Percentiles rank a stretch among this genome's conserved stretches.
phyloP scores from a whole-genome alignment of 2,329 filamentous ascomycete species.

The Diaporthe capsici region DNA sequence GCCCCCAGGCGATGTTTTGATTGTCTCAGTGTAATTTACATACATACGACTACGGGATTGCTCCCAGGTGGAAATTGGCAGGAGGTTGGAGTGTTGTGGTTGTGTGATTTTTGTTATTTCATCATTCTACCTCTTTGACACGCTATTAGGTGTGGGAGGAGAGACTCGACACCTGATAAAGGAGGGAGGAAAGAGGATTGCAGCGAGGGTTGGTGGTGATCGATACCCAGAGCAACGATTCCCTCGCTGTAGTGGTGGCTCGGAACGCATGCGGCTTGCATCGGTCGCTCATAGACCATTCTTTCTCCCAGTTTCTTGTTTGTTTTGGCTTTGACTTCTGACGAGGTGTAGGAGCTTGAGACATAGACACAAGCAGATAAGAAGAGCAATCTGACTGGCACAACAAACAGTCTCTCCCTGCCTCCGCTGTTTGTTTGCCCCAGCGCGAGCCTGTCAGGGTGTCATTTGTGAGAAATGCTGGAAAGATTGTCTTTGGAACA shows the following conservation, averaged over 20 bases:
- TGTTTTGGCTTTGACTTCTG: background rate
- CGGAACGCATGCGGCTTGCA: conserved; percentile 24
- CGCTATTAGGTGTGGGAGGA: background rate
- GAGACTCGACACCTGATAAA: background rate
- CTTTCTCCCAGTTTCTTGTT: conserved; percentile 10
- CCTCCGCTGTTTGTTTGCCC: background rate
- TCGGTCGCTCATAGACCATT: conserved; percentile 32
- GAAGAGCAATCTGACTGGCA: conserved; percentile 28
- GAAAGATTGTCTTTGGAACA: conserved; percentile 20
- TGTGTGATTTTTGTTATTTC: background rate
- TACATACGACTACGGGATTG: conserved; percentile 4
- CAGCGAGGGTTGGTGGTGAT: conserved; percentile 18
- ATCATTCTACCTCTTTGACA: background rate
- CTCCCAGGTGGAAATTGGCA: background rate
- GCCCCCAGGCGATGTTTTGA: background rate
- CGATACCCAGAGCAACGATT: conserved; percentile 24
- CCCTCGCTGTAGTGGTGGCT: conserved; percentile 22
- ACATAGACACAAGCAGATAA: conserved; percentile 26
- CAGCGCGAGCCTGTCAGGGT: background rate
- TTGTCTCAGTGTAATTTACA: conserved; percentile 16
- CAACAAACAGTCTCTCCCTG: background rate
- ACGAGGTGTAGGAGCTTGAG: conserved; percentile 10
- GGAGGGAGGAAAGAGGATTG: background rate
- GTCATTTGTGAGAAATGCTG: conserved; percentile 6
- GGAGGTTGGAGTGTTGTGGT: background rate